Percentiles rank a stretch among this genome's conserved stretches.
Evolutionary conservation across 2,329 filamentous ascomycete genomes (phyloP).

Genomic region (Fusarium aywerte): DNA sequence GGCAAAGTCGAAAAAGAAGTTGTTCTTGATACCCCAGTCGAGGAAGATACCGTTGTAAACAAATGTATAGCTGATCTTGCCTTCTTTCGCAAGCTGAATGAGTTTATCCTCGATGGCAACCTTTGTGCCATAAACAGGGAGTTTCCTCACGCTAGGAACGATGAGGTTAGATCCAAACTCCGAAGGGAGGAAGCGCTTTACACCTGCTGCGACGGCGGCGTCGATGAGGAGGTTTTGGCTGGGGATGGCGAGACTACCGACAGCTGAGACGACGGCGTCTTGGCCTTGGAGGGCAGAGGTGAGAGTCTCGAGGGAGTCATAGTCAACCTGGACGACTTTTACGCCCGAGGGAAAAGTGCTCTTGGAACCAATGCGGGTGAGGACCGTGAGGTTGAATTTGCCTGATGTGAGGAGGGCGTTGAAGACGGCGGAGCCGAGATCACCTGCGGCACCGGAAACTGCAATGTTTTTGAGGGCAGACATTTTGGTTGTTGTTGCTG

Average conservation of each 20-base stretch:
- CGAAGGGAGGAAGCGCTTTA: constrained; percentile 70
- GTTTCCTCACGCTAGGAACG: constrained; percentile 49
- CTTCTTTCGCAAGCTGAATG: constrained; percentile 53
- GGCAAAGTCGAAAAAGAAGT: constrained; percentile 57
- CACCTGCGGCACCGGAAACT: constrained; percentile 53
- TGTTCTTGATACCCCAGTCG: constrained; percentile 62
- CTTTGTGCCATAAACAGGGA: constrained; percentile 66
- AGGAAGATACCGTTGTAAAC: constrained; percentile 67
- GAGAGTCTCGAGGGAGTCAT: constrained; percentile 59
- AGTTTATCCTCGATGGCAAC: constrained; percentile 55
- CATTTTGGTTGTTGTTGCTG: constrained; percentile 36
- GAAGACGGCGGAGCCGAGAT: constrained; percentile 49
- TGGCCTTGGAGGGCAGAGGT: constrained; percentile 63
- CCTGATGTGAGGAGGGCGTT: constrained; percentile 46
- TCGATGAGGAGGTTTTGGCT: constrained; percentile 60
- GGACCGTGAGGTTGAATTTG: constrained; percentile 52
- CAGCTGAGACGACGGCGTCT: constrained; percentile 63
- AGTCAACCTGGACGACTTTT: constrained; percentile 52
- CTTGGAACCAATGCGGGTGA: constrained; percentile 55
- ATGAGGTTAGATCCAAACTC: constrained; percentile 61
- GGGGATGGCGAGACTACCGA: constrained; percentile 54
- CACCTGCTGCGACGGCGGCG: constrained; percentile 67
- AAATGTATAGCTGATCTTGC: constrained; percentile 64
- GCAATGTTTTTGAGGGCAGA: constrained; percentile 53
- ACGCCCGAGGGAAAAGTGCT: constrained; percentile 47